Evolutionary conservation across 345 rosid genomes (phyloP).

Genomic region (Euclidium syriacum): DNA sequence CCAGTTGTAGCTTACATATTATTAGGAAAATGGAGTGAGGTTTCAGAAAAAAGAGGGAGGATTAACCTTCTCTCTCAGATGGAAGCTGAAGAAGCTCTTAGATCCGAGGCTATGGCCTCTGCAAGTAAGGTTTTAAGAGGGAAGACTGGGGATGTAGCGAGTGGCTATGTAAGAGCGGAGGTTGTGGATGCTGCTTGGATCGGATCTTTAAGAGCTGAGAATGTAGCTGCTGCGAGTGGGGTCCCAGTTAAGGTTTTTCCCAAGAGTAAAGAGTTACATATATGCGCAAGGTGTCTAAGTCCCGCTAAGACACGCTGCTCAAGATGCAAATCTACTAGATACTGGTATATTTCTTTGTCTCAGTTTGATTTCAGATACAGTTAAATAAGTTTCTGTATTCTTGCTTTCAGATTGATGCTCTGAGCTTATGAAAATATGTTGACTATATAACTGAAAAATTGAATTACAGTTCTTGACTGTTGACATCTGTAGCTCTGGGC

Average conservation of each 20-base stretch:
- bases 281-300: constrained; percentile 65
- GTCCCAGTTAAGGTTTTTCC: constrained; percentile 38
- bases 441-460: not conserved
- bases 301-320: constrained; percentile 86
- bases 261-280: constrained; percentile 44
- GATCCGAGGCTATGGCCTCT: not conserved
- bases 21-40: constrained; percentile 86
- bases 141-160: not conserved
- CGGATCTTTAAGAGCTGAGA: constrained; percentile 4
- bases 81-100: constrained; percentile 73
- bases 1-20: constrained; percentile 69
- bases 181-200: constrained; percentile 18
- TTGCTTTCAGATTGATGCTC: not conserved
- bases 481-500: constrained; percentile 64
- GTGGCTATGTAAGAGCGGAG: constrained; percentile 3
- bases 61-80: constrained; percentile 58
- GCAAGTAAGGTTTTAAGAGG: not conserved
- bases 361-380: not conserved
- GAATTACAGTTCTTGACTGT: constrained; percentile 10
- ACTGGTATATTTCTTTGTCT: constrained; percentile 48
- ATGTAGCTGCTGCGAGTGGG: constrained; percentile 35
- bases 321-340: constrained; percentile 77
- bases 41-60: constrained; percentile 56
- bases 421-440: not conserved
- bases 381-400: not conserved